phyloP scores from a whole-genome alignment of 1,284 basidiomycete genomes.

The Chalciporus sp. region DNA sequence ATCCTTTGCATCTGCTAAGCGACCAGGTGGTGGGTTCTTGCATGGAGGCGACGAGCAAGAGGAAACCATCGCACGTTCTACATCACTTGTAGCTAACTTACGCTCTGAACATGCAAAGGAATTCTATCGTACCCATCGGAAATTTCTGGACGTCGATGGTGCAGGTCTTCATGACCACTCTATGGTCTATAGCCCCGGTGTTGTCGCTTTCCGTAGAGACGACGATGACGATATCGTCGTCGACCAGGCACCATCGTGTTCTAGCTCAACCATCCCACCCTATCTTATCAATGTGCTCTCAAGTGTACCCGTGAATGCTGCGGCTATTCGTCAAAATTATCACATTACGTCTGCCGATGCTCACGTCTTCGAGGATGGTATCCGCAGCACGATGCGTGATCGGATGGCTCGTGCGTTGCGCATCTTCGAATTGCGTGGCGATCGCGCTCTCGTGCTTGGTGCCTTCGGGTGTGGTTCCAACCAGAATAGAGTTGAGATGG shows the following conservation, averaged over 20 bases:
- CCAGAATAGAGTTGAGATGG: constrained; percentile 44
- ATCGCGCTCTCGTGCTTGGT: constrained; percentile 47
- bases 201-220: constrained; percentile 52
- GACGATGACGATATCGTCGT: constrained; percentile 29
- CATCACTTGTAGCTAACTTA: constrained; percentile 47
- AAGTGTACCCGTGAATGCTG: constrained; percentile 47
- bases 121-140: constrained; percentile 48
- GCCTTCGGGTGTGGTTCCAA: constrained; percentile 50
- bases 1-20: constrained; percentile 49
- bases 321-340: constrained; percentile 44
- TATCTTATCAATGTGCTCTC: constrained; percentile 49
- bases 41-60: constrained; percentile 52
- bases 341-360: constrained; percentile 38
- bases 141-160: constrained; percentile 36
- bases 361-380: constrained; percentile 41
- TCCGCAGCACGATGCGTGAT: constrained; percentile 39
- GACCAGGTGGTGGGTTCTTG: constrained; percentile 49
- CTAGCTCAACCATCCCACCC: constrained; percentile 38
- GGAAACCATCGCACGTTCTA: constrained; percentile 46
- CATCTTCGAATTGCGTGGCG: constrained; percentile 47
- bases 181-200: constrained; percentile 51
- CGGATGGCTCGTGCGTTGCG: constrained; percentile 43
- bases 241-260: constrained; percentile 8
- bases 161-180: constrained; percentile 48
- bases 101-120: constrained; percentile 38